These are phyloP conservation scores for Backusella circina DNA, from an alignment of 192 early-diverging fungal species.

Conservation along the genomic window DNA sequence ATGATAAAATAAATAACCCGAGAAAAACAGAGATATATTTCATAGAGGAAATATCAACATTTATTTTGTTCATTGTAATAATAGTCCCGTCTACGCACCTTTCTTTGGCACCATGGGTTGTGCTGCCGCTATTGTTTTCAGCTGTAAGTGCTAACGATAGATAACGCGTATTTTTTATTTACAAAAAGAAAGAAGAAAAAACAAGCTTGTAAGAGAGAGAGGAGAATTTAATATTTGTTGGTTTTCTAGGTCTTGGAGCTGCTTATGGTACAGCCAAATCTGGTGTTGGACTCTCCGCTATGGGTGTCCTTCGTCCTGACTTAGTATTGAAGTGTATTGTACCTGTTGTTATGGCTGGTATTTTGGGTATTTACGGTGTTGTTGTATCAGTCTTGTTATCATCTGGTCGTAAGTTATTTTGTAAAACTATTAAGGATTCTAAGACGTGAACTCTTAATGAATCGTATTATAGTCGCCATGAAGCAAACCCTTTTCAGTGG, in stretches of 20 bases:
- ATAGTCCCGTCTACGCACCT: slow-evolving; percentile 86
- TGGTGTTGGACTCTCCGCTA: slow-evolving; percentile 93
- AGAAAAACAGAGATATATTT: background rate
- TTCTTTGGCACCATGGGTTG: slow-evolving; percentile 95
- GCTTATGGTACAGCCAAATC: slow-evolving; percentile 98
- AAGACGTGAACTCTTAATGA: background rate
- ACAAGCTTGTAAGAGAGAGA: background rate
- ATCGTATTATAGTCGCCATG: slow-evolving; percentile 30
- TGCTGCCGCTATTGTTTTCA: slow-evolving; percentile 87
- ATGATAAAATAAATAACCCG: background rate
- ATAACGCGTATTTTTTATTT: background rate
- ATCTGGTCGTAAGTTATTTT: slow-evolving; percentile 60
- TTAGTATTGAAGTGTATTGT: slow-evolving; percentile 87
- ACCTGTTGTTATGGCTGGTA: slow-evolving; percentile 99
- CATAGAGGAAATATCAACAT: background rate
- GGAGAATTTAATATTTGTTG: background rate
- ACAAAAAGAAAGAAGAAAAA: background rate
- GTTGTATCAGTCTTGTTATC: slow-evolving; percentile 92
- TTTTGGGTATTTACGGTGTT: slow-evolving; percentile 97
- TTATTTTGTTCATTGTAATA: background rate
- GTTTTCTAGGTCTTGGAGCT: slow-evolving; percentile 76
- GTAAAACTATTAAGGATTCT: background rate
- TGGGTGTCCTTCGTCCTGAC: slow-evolving; percentile 92
- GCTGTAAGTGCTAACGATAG: slow-evolving; percentile 57
- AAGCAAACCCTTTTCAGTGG: slow-evolving; percentile 59